Percentiles rank a stretch among this genome's conserved stretches.
Conservation (phyloP, 345 rosid species). For the Eucalyptus sideroxylon region DNA sequence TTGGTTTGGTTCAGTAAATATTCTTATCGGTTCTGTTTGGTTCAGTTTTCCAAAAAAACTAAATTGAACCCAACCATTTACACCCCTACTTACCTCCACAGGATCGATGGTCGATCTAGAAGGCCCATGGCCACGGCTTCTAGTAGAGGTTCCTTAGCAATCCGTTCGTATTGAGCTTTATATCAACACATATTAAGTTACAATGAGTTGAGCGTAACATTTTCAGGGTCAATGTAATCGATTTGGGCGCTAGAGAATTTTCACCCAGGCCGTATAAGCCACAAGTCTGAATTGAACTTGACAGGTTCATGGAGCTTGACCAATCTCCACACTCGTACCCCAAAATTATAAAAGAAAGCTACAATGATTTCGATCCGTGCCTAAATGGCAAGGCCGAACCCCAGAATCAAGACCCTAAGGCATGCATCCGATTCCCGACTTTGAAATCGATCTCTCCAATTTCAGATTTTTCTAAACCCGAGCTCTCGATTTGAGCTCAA, state of each 20-base stretch:
- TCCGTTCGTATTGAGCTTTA: background rate
- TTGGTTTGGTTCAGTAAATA: too few relatives aligned
- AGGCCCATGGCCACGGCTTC: background rate
- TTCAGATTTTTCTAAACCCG: background rate
- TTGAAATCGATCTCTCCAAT: background rate
- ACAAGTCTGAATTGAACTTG: background rate
- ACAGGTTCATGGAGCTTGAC: rapidly evolving
- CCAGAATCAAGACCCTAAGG: background rate
- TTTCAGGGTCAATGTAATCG: too few relatives aligned
- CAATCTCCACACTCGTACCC: background rate
- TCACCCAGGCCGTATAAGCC: rapidly evolving
- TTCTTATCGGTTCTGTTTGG: too few relatives aligned
- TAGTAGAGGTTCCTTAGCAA: too few relatives aligned
- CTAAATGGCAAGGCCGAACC: background rate
- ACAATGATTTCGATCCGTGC: background rate
- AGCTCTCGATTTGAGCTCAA: background rate
- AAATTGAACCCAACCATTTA: rapidly evolving
- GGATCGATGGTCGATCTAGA: rapidly evolving
- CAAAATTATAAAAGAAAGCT: background rate
- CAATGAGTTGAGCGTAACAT: too few relatives aligned
- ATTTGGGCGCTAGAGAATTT: background rate
- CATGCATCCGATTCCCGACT: background rate
- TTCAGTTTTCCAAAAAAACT: rapidly evolving
- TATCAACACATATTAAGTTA: background rate
- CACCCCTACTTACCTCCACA: rapidly evolving